These are phyloP conservation scores for Penicillium subrubescens DNA, from an alignment of 495 filamentous ascomycete species.

Conservation along the genomic window DNA sequence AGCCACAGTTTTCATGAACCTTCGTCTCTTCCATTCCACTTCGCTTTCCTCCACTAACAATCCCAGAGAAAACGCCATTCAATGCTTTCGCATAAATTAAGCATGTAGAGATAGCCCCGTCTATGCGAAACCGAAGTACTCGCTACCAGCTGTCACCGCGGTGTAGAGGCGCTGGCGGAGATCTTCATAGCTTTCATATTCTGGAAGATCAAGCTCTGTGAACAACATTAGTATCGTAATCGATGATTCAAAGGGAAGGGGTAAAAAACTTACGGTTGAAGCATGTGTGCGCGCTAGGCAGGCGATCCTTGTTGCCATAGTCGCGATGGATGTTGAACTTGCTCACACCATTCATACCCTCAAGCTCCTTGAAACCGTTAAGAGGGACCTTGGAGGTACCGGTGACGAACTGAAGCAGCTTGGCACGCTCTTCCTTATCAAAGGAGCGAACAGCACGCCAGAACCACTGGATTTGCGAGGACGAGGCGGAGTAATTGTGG, in stretches of 20 bases:
- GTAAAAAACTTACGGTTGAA: conserved; percentile 87
- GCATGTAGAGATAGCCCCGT: conserved; percentile 19
- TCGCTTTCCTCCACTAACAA: conserved; percentile 13
- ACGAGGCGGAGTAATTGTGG: conserved; percentile 93
- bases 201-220: conserved; percentile 94
- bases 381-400: conserved; percentile 98
- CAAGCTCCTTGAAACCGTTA: conserved; percentile 98
- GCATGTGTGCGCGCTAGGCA: conserved; percentile 96
- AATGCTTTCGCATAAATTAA: conserved; percentile 45
- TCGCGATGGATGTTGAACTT: conserved; percentile 99
- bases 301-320: conserved; percentile 95
- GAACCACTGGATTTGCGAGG: conserved; percentile 99
- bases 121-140: conserved; percentile 97
- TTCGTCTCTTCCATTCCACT: conserved; percentile 15
- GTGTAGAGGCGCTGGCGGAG: conserved; percentile 86
- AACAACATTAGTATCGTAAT: conserved; percentile 34
- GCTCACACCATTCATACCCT: conserved; percentile 98
- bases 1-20: conserved; percentile 19
- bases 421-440: conserved; percentile 98
- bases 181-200: conserved; percentile 95
- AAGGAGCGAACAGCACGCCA: conserved; percentile 98
- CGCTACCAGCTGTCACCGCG: conserved; percentile 91
- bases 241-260: neutral
- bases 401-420: conserved; percentile 96
- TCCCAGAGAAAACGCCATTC: conserved; percentile 45